A percentile compares a stretch with the other conserved stretches of the same genome.
phyloP scores from a whole-genome alignment of 2,329 filamentous ascomycete genomes.

The Alternaria brassicicola region DNA sequence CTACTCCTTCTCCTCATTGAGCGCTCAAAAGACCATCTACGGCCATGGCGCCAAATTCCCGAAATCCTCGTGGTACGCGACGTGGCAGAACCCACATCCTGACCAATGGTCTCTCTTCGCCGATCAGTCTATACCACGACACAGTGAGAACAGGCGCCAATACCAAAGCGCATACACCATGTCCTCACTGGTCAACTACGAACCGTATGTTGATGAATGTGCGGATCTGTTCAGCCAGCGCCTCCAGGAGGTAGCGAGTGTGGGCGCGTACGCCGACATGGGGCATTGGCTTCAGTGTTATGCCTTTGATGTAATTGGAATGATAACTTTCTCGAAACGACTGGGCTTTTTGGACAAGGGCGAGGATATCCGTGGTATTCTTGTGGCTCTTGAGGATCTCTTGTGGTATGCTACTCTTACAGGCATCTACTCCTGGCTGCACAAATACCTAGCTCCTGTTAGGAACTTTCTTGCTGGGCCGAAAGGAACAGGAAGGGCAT shows the following conservation, averaged over 20 bases:
- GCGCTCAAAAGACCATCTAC: slow-evolving; percentile 25
- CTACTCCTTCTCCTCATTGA: slow-evolving; percentile 9
- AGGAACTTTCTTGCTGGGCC: slow-evolving; percentile 46
- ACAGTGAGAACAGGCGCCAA: slow-evolving; percentile 45
- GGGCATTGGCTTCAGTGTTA: slow-evolving; percentile 45
- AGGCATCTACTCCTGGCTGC: slow-evolving; percentile 32
- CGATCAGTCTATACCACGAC: slow-evolving; percentile 46
- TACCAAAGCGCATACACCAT: slow-evolving; percentile 20
- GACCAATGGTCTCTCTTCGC: slow-evolving; percentile 47
- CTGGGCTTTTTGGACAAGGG: slow-evolving; percentile 27
- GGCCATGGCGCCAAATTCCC: slow-evolving; percentile 27
- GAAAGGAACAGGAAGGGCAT: slow-evolving; percentile 34
- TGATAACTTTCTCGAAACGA: slow-evolving; percentile 25
- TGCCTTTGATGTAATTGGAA: slow-evolving; percentile 51
- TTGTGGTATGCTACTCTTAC: slow-evolving; percentile 8
- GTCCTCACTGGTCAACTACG: slow-evolving; percentile 46
- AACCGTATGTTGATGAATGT: slow-evolving; percentile 48
- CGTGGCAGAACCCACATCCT: slow-evolving; percentile 24
- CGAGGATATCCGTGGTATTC: slow-evolving; percentile 15
- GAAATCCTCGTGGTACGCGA: slow-evolving; percentile 28
- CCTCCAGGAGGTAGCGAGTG: slow-evolving; percentile 37
- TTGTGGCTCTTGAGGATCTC: slow-evolving; percentile 11
- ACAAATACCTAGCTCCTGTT: slow-evolving; percentile 42
- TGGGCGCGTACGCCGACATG: slow-evolving; percentile 21
- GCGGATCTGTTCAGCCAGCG: slow-evolving; percentile 38